Base-by-base conservation (phyloP, 805 yeast genomes). In the Wickerhamiella kurtzmanii region DNA sequence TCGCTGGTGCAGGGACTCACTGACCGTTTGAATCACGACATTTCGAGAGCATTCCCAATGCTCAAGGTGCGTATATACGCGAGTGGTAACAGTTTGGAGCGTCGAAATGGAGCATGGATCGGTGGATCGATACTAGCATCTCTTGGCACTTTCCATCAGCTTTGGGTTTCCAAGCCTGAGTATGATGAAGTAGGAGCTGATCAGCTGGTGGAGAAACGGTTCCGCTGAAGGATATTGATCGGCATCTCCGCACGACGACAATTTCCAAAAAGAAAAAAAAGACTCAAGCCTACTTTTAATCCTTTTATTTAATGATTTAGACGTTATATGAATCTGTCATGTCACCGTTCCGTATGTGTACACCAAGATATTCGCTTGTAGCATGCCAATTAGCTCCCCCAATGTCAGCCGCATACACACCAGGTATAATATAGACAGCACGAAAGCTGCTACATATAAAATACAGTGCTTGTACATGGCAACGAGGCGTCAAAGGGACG, bases 141-240 rank as follows among this genome's bases (percentile, higher is more conserved):
- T 45, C 71, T 88, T 56, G 96, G 96, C 32, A 84, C 95, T 2
- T 88, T 88, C 71, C 96, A 88, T 63, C 96, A 88, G 64, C 83
- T 92, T 66, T 88, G 96, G 96, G 95, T 88, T 2, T 82, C 88
- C 38, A 80, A 78, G 58, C 76, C 75, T 53, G 96, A 88, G 63
- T 83, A 80, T 56, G 86, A 84, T 51, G 96, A 88, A 63, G 85
- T 79, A 21, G 96, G 96, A 4, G 78, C 79, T 11, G 92, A 84
- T 47, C 76, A 86, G 61, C 71, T 88, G 48, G 72, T 85, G 48
- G 75, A 76, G 47, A 89, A 82, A 63, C 73, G 96, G 65, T 87
- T 87, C 64, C 79, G 95, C 65, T 87, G 63, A 48, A 9, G 36
- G 6, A n/a, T 40, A 8, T 25, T 6, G 11, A 6, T 25, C 6